Percentiles rank a stretch among this genome's conserved stretches.
phyloP scores from a whole-genome alignment of 2,329 filamentous ascomycete species.

The Scopulariopsis brevicaulis region DNA sequence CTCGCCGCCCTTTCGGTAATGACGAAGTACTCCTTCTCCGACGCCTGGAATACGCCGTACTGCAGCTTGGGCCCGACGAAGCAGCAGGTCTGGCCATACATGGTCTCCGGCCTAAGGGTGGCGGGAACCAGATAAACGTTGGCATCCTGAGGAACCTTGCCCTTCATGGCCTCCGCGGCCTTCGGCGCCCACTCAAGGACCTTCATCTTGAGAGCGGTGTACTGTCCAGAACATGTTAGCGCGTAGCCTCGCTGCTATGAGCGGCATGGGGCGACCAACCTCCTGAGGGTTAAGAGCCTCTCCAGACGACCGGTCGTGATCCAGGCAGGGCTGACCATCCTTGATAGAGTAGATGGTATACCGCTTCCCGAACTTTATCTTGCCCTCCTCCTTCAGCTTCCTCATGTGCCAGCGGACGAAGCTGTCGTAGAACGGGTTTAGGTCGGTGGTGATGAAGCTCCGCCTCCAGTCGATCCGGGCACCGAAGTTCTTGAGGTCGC shows the following conservation, averaged over 20 bases:
- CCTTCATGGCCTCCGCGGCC: conserved; percentile 59
- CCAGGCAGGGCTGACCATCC: conserved; percentile 39
- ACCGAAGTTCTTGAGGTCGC: conserved; percentile 72
- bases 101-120: conserved; percentile 89
- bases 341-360: conserved; percentile 92
- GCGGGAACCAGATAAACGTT: conserved; percentile 86
- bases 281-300: conserved; percentile 63
- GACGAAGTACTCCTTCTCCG: conserved; percentile 71
- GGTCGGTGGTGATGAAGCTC: conserved; percentile 88
- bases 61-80: conserved; percentile 85
- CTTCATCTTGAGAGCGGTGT: conserved; percentile 83
- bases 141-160: conserved; percentile 66
- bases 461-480: conserved; percentile 87
- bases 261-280: neutral
- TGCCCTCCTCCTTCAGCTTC: conserved; percentile 74
- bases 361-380: conserved; percentile 86
- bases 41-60: conserved; percentile 79
- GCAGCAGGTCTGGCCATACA: conserved; percentile 96
- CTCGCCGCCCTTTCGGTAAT: conserved; percentile 75
- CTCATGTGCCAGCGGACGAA: conserved; percentile 98
- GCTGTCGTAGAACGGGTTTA: conserved; percentile 91
- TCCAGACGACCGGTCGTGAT: conserved; percentile 33
- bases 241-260: neutral
- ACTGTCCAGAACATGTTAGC: conserved; percentile 24
- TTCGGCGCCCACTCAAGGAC: conserved; percentile 80